Evolutionary conservation across 805 yeast genomes (phyloP).

Genomic region (Nakazawaea wickerhamii): DNA sequence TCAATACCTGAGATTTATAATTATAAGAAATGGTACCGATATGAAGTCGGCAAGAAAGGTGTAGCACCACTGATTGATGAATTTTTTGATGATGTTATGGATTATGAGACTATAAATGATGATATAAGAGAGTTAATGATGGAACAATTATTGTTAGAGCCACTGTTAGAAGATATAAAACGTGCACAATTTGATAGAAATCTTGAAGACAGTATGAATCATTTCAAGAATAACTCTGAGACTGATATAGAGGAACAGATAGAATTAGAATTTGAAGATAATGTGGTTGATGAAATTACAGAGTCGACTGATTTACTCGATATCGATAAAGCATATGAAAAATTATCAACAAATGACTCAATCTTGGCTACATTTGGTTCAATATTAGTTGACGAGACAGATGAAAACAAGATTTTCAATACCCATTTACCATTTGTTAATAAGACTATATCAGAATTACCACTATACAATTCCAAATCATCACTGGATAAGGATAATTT

Average conservation of each 20-base stretch:
- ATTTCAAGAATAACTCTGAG: conserved; percentile 3
- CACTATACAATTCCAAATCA: conserved; percentile 13
- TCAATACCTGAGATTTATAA: conserved; percentile 6
- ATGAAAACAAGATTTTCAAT: conserved; percentile 4
- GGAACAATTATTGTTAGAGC: conserved; percentile 7
- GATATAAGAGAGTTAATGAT: conserved; percentile 9
- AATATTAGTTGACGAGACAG: conserved; percentile 1
- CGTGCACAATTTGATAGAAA: background rate
- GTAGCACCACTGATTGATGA: background rate
- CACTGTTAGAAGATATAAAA: conserved; percentile 6
- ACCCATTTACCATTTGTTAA: conserved; percentile 11
- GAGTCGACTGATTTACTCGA: background rate
- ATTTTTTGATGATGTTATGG: conserved; percentile 8
- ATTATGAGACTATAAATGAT: conserved; percentile 10
- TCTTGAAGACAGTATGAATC: background rate
- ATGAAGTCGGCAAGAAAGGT: background rate
- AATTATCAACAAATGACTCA: background rate
- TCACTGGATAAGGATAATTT: conserved; percentile 16
- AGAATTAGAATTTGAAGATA: background rate
- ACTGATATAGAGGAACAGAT: background rate
- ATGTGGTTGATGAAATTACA: background rate
- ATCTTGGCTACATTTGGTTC: conserved; percentile 9
- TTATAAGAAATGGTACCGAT: conserved; percentile 11
- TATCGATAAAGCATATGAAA: background rate
- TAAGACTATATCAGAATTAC: conserved; percentile 3